phyloP scores from a whole-genome alignment of 495 filamentous ascomycete genomes.

The Poronia punctata region DNA sequence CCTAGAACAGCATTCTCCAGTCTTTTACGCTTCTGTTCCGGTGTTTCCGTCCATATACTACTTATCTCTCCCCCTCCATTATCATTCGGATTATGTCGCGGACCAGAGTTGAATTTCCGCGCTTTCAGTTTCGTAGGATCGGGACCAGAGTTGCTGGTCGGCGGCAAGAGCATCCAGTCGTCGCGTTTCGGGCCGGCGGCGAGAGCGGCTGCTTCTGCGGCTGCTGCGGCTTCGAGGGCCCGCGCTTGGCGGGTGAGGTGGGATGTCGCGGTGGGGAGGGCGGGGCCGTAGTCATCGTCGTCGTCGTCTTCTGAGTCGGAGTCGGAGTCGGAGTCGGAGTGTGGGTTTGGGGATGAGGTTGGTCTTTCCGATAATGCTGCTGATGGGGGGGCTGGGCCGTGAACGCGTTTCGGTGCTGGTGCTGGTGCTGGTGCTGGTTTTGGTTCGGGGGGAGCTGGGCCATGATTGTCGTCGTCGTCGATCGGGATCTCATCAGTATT shows the following conservation, averaged over 20 bases:
- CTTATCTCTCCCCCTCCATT: slow-evolving; percentile 40
- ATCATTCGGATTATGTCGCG: slow-evolving; percentile 16
- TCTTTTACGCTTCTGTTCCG: slow-evolving; percentile 75
- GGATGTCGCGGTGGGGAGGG: slow-evolving; percentile 51
- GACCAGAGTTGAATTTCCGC: slow-evolving; percentile 75
- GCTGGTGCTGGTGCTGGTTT: too few species aligned
- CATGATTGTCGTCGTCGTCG: slow-evolving; percentile 15
- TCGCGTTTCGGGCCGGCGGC: slow-evolving; percentile 51
- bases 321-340: slow-evolving; percentile 26
- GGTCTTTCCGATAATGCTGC: slow-evolving; percentile 35
- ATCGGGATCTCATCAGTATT: slow-evolving; percentile 20
- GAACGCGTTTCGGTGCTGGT: slow-evolving; percentile 26
- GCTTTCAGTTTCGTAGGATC: slow-evolving; percentile 79
- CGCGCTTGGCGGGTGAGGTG: slow-evolving; percentile 18
- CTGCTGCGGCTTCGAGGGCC: slow-evolving; percentile 13
- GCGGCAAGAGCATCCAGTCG: slow-evolving; percentile 92
- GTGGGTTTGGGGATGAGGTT: slow-evolving; percentile 13
- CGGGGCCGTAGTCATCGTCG: slow-evolving; percentile 64
- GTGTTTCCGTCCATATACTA: slow-evolving; percentile 85
- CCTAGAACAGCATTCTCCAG: slow-evolving; percentile 84
- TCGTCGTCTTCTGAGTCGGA: slow-evolving; percentile 22
- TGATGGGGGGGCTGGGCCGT: slow-evolving; percentile 40
- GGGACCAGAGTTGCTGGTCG: slow-evolving; percentile 55
- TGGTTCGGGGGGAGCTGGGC: slow-evolving; percentile 15
- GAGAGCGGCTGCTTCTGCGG: slow-evolving; percentile 17